Conservation (phyloP, 1,284 basidiomycete genomes). For the Takashimella tepidaria region DNA sequence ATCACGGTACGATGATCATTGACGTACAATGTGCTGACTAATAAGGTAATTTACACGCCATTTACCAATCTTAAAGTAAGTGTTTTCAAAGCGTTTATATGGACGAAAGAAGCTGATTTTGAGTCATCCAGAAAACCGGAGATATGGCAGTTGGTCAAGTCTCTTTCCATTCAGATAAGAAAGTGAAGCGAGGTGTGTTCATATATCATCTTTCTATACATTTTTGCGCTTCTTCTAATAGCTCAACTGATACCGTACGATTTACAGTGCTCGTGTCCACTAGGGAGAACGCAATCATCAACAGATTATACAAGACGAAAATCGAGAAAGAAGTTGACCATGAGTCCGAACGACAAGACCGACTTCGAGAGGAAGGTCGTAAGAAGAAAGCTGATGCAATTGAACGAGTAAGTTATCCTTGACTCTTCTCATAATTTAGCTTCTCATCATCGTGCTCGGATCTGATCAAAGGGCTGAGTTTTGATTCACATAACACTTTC, state of each 20-base stretch:
- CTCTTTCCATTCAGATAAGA: constrained; percentile 84
- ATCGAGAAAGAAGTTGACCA: constrained; percentile 79
- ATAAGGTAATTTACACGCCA: constrained; percentile 86
- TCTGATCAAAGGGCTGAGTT: neutral
- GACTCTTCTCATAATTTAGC: neutral
- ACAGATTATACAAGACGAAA: constrained; percentile 93
- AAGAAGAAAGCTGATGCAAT: constrained; percentile 61
- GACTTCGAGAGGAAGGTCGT: constrained; percentile 69
- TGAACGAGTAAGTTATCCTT: constrained; percentile 42
- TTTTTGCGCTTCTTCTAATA: neutral
- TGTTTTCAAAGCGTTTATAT: neutral
- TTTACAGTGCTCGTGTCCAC: constrained; percentile 65
- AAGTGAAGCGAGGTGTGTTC: constrained; percentile 66
- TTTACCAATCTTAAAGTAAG: constrained; percentile 78
- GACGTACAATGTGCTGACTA: neutral
- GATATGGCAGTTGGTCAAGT: constrained; percentile 96
- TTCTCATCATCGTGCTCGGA: neutral
- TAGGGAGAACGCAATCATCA: constrained; percentile 85
- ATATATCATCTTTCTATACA: neutral
- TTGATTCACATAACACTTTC: too few species aligned
- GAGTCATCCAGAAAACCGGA: constrained; percentile 93
- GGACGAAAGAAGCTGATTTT: too few species aligned
- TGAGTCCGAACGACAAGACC: constrained; percentile 77
- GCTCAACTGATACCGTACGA: constrained; percentile 4
- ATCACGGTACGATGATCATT: constrained; percentile 52